A percentile compares a stretch with the other conserved stretches of the same genome.
Evolutionary conservation across 257 asterid species (phyloP).

Genomic region (Fraxinus pennsylvanica): DNA sequence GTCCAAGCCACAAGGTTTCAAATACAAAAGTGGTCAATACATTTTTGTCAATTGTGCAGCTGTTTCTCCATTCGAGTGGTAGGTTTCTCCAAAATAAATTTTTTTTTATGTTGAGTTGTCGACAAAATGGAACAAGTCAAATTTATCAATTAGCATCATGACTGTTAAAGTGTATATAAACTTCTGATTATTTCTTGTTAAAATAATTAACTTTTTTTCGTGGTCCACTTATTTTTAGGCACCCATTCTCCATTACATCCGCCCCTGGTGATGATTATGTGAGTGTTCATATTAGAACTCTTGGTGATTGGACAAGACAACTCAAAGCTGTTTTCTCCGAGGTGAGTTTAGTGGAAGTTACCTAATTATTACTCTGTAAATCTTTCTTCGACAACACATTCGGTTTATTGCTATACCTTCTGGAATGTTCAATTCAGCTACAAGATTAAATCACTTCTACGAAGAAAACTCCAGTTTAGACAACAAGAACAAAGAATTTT

Average conservation of each 20-base stretch:
- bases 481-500: not conserved
- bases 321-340: conserved; percentile 64
- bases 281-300: conserved; percentile 79
- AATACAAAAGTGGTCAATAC: conserved; percentile 82
- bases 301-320: conserved; percentile 90
- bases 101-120: not conserved
- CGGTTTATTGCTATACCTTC: not conserved
- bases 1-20: conserved; percentile 91
- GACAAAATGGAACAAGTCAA: not conserved
- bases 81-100: conserved; percentile 17
- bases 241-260: conserved; percentile 85
- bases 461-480: not conserved
- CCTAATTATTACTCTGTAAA: not conserved
- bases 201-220: conserved; percentile 10
- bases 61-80: conserved; percentile 95
- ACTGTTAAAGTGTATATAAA: conserved; percentile 19
- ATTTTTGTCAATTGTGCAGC: conserved; percentile 90
- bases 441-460: too few species aligned
- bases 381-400: not conserved
- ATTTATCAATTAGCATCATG: conserved; percentile 1
- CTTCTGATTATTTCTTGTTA: conserved; percentile 5
- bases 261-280: conserved; percentile 81
- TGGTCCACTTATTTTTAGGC: conserved; percentile 53
- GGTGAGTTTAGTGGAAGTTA: conserved; percentile 38
- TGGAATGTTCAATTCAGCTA: not conserved